Base-by-base conservation (phyloP, 148 eudicot species). In the Rhododendron simsii region DNA sequence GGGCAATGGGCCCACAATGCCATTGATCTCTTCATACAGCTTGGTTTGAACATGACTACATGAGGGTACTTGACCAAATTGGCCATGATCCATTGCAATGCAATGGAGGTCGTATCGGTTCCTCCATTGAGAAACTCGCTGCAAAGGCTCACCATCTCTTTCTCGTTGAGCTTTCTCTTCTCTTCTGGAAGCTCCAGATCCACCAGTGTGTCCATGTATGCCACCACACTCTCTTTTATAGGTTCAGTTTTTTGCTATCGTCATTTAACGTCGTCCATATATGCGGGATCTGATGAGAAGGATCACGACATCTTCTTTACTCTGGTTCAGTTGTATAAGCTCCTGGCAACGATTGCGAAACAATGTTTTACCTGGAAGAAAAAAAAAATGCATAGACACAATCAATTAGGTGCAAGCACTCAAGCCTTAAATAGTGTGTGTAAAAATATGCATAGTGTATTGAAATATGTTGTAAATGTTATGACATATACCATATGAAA, bases 61-160 rank as follows among this genome's bases (percentile, higher is more conserved):
- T 79, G 44, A 13, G 91, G 93, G 84, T 91, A 78, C 88, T 91
- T 95, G 15, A 93, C 98, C n/a, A 95, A 57, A 78, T 91, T 94
- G 45, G 98, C 98, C 94, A 95, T 93, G 61, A 92, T 91, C 95
- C 94, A 95, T 47, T 95, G 94, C 59, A 95, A 85, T 5, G 94
- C 90, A 0, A 94, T 93, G 3, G 93, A 81, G n/a, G 96, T 94
- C 41, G 94, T 95, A 84, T 95, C 95, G 1, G 95, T 93, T 30
- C 96, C 95, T 0, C 87, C 96, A 55, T 81, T 90, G 0, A 94
- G 91, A 83, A 95, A 93, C 51, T 95, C 93, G 2, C 90, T 76
- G 85, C 95, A 92, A 3, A 88, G 59, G 28, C 81, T 87, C 88
- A 92, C 93, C 57, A 92, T 50, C 81, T 93, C 97, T 12, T 45